phyloP scores from a whole-genome alignment of 257 asterid genomes.

The Salvia splendens region DNA sequence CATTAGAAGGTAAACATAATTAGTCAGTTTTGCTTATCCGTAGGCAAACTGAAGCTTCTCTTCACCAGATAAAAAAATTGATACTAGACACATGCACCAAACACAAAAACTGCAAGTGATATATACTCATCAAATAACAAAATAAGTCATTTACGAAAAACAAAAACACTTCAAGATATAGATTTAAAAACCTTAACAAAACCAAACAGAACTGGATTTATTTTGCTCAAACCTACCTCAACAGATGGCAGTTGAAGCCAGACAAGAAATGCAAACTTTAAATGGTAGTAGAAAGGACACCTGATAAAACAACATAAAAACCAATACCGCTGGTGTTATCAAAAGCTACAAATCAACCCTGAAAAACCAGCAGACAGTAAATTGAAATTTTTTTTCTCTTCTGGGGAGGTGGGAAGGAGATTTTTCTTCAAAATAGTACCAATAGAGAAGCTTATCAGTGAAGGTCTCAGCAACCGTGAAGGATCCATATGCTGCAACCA shows the following conservation, averaged over 20 bases:
- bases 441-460: slow-evolving; percentile 74
- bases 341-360: slow-evolving; percentile 18
- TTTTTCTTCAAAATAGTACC: slow-evolving; percentile 53
- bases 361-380: slow-evolving; percentile 1
- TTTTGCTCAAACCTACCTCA: slow-evolving; percentile 57
- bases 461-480: slow-evolving; percentile 72
- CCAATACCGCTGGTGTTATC: slow-evolving; percentile 22
- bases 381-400: slow-evolving; percentile 17
- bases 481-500: slow-evolving; percentile 92
- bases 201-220: slow-evolving; percentile 1
- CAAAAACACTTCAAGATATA: not conserved
- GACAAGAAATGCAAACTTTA: slow-evolving; percentile 95
- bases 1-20: not conserved
- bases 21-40: slow-evolving; percentile 2
- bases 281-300: slow-evolving; percentile 83
- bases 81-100: not conserved
- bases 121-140: slow-evolving; percentile 24
- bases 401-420: slow-evolving; percentile 18
- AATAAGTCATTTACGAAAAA: not conserved
- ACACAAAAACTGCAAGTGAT: slow-evolving; percentile 2
- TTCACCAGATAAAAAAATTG: not conserved
- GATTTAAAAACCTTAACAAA: not conserved
- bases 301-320: slow-evolving; percentile 48
- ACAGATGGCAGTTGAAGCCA: slow-evolving; percentile 93
- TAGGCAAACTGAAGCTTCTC: slow-evolving; percentile 15